phyloP scores from a whole-genome alignment of 148 eudicot genomes.

The Diospyros lotus region DNA sequence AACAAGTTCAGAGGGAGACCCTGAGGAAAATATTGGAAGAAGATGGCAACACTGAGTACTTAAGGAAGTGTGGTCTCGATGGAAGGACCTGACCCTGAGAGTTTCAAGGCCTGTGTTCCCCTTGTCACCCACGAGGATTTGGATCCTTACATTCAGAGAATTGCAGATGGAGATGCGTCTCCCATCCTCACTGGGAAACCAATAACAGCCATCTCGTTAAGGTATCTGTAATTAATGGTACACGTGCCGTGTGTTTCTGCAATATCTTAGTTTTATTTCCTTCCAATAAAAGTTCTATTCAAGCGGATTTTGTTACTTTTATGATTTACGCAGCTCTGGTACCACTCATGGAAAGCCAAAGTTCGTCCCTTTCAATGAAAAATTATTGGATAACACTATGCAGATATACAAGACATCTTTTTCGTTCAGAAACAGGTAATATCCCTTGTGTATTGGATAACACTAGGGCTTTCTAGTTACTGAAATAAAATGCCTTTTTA shows the following conservation, averaged over 20 bases:
- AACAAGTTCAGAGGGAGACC: conserved; percentile 28
- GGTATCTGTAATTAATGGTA: conserved; percentile 27
- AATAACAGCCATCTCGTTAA: conserved; percentile 56
- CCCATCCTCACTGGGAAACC: conserved; percentile 70
- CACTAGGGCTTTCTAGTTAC: too few relatives aligned
- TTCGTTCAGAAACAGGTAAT: conserved; percentile 80
- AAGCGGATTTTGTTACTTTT: not conserved
- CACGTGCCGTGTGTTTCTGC: not conserved
- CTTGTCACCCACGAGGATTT: not conserved
- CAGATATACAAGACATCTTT: conserved; percentile 83
- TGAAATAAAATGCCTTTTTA: not conserved
- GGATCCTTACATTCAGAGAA: not conserved
- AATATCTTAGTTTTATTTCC: not conserved
- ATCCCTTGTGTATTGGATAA: too few relatives aligned
- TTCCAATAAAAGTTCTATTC: not conserved
- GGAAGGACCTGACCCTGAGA: conserved; percentile 16
- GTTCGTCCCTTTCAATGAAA: conserved; percentile 79
- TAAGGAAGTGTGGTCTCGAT: conserved; percentile 33
- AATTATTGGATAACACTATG: conserved; percentile 64
- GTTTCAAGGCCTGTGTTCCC: not conserved
- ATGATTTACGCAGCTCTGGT: conserved; percentile 63
- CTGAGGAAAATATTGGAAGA: not conserved
- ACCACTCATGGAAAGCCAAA: conserved; percentile 92
- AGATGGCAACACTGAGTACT: not conserved
- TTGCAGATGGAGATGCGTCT: conserved; percentile 44